phyloP scores from a whole-genome alignment of 2,329 filamentous ascomycete species.

The Nemania sp. region DNA sequence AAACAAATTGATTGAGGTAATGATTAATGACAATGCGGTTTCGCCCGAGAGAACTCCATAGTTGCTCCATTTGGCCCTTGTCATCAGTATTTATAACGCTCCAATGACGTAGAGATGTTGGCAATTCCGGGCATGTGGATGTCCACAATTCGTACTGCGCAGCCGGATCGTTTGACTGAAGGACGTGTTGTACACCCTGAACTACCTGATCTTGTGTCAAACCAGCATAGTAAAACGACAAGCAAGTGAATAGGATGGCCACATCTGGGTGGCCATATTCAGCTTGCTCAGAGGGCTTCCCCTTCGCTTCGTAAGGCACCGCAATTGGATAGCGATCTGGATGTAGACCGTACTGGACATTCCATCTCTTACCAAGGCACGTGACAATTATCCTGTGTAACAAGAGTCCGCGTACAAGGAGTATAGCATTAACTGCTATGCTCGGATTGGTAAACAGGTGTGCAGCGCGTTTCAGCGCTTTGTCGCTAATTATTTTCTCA shows the following conservation, averaged over 20 bases:
- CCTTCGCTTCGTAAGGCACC: slow-evolving; percentile 76
- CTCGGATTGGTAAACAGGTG: slow-evolving; percentile 51
- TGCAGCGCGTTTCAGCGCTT: slow-evolving; percentile 37
- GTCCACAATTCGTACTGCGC: slow-evolving; percentile 66
- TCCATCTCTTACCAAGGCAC: slow-evolving; percentile 72
- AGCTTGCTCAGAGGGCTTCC: slow-evolving; percentile 68
- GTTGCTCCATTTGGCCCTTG: slow-evolving; percentile 57
- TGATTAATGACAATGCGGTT: slow-evolving; percentile 66
- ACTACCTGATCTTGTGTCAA: slow-evolving; percentile 61
- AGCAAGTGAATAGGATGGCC: slow-evolving; percentile 71
- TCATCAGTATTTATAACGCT: slow-evolving; percentile 71
- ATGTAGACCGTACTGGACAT: slow-evolving; percentile 73
- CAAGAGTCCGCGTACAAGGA: slow-evolving; percentile 73
- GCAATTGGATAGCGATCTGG: slow-evolving; percentile 68
- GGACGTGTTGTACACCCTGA: slow-evolving; percentile 61
- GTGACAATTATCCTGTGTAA: slow-evolving; percentile 69
- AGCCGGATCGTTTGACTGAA: slow-evolving; percentile 67
- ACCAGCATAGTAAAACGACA: slow-evolving; percentile 75
- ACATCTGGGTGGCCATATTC: slow-evolving; percentile 78
- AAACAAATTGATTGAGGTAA: slow-evolving; percentile 72
- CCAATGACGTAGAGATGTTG: slow-evolving; percentile 61
- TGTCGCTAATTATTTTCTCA: slow-evolving; percentile 39
- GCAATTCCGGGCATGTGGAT: slow-evolving; percentile 54
- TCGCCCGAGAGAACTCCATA: slow-evolving; percentile 63
- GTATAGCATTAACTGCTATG: slow-evolving; percentile 53